Percentiles rank a stretch among this genome's conserved stretches.
Conservation (phyloP, 148 eudicot species). For the Diospyros kaki region DNA sequence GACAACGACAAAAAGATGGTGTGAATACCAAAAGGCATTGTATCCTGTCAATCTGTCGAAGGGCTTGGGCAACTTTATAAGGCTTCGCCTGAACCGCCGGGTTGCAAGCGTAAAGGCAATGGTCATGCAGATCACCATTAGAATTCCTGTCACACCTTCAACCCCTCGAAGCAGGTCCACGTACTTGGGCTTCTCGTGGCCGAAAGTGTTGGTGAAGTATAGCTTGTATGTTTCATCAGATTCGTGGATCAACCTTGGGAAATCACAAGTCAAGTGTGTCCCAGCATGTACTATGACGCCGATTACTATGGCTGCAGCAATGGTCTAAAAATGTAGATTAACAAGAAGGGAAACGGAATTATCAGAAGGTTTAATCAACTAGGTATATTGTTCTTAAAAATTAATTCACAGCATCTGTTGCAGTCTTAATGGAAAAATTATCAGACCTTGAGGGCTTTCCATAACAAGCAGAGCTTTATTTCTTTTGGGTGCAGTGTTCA, state of each 20-base stretch:
- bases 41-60: constrained; percentile 55
- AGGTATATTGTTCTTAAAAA: constrained; percentile 11
- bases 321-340: constrained; percentile 46
- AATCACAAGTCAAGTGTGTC: constrained; percentile 59
- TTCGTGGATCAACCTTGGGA: constrained; percentile 51
- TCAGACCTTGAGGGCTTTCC: too few relatives aligned
- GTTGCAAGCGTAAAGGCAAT: constrained; percentile 62
- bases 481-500: too few relatives aligned
- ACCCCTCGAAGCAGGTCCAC: constrained; percentile 37
- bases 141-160: constrained; percentile 62
- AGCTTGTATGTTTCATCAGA: constrained; percentile 25
- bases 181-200: constrained; percentile 38
- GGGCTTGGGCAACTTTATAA: constrained; percentile 50
- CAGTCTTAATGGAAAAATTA: too few relatives aligned
- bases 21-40: constrained; percentile 79
- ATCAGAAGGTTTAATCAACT: background rate
- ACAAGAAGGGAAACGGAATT: background rate
- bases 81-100: constrained; percentile 50
- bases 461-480: too few relatives aligned
- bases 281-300: constrained; percentile 56
- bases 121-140: constrained; percentile 51
- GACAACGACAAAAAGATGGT: constrained; percentile 62
- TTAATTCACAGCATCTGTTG: too few relatives aligned
- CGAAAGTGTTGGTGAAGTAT: constrained; percentile 41
- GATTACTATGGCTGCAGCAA: constrained; percentile 75